Evolutionary conservation across 495 filamentous ascomycete genomes (phyloP).

Genomic region (Hyaloscypha variabilis): DNA sequence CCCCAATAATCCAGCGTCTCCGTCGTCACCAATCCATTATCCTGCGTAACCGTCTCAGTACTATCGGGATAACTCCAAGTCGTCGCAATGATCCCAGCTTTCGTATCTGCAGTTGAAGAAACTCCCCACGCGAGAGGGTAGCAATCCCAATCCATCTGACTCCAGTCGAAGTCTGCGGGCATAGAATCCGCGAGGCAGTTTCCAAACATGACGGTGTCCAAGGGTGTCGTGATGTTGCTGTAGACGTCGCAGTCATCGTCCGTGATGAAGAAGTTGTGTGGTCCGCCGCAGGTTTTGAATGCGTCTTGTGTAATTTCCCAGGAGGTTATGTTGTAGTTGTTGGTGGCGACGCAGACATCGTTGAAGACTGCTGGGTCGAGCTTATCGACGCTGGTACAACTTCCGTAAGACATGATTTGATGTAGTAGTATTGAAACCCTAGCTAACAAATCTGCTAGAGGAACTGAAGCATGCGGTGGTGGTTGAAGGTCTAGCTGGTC

Average conservation of each 20-base stretch:
- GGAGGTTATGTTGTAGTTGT: not conserved
- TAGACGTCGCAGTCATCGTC: not conserved
- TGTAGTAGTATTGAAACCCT: not conserved
- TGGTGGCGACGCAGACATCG: not conserved
- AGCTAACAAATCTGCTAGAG: no score
- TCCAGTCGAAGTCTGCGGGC: not conserved
- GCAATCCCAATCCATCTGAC: not conserved
- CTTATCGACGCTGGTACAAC: not conserved
- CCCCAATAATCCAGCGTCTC: not conserved
- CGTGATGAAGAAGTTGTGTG: not conserved
- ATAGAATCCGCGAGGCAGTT: not conserved
- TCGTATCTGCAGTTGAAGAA: not conserved
- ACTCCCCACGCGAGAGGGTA: constrained; percentile 1
- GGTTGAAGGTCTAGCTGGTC: no score
- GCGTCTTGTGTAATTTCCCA: not conserved
- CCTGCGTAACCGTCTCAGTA: not conserved
- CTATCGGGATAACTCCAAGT: constrained; percentile 4
- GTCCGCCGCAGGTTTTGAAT: not conserved
- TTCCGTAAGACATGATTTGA: not conserved
- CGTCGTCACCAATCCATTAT: not conserved
- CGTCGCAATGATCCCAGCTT: not conserved
- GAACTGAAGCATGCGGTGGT: no score
- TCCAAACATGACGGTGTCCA: constrained; percentile 2
- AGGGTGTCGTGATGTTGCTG: constrained; percentile 5
- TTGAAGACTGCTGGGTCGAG: not conserved